Percentiles rank a stretch among this genome's conserved stretches.
phyloP scores from a whole-genome alignment of 768 basidiomycete genomes.

The Hericium alpestre region DNA sequence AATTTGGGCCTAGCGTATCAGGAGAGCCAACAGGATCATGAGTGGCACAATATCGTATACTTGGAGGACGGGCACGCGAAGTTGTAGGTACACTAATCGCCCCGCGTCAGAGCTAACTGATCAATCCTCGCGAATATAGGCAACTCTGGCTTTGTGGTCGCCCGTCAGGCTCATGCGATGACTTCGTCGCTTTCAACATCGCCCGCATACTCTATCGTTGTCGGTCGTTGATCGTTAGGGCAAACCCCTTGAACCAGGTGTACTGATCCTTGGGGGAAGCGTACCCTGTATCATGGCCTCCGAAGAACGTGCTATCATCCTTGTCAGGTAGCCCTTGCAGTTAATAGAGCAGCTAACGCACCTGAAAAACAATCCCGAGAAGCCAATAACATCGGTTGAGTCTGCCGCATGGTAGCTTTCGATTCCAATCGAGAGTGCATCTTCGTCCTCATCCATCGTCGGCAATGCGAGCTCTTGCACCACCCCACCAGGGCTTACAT shows the following conservation, averaged over 20 bases:
- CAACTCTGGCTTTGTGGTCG: too few species aligned
- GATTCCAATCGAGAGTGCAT: too few species aligned
- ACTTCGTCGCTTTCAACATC: too few species aligned
- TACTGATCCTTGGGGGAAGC: conserved; percentile 69
- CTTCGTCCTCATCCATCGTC: too few species aligned
- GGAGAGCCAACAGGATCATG: too few species aligned
- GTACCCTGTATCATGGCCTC: conserved; percentile 56
- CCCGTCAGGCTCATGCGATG: too few species aligned
- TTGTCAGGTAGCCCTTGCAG: neutral
- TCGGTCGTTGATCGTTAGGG: conserved; percentile 24
- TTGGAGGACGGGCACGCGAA: too few species aligned
- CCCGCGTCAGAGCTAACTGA: too few species aligned
- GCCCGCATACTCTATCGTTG: neutral
- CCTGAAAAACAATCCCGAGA: conserved; percentile 67
- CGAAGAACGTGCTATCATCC: conserved; percentile 60
- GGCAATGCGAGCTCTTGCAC: neutral
- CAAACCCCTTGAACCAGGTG: conserved; percentile 66
- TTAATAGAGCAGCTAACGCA: conserved; percentile 16
- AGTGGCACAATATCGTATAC: too few species aligned
- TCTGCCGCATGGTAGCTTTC: neutral
- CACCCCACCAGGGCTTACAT: neutral
- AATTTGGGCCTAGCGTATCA: too few species aligned
- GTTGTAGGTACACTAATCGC: too few species aligned
- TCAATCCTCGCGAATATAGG: too few species aligned
- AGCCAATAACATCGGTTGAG: conserved; percentile 20